phyloP scores from a whole-genome alignment of 2,329 filamentous ascomycete genomes.

The Leptographium procerum region DNA sequence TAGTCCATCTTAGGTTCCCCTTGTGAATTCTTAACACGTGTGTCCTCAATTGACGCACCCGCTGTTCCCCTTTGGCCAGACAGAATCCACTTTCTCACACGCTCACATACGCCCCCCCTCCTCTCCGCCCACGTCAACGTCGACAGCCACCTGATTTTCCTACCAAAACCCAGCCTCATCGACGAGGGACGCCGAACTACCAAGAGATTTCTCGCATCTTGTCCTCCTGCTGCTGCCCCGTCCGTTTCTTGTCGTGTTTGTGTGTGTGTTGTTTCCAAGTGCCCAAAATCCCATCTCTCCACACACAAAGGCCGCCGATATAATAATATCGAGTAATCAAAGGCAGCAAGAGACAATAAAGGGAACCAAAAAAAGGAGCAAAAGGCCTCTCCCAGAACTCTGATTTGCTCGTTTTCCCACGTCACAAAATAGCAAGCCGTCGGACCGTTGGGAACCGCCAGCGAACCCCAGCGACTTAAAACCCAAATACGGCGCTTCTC shows the following conservation, averaged over 20 bases:
- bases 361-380: too few species aligned
- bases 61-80: neutral
- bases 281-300: too few species aligned
- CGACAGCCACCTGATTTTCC: neutral
- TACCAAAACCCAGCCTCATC: neutral
- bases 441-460: neutral
- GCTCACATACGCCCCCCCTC: too few species aligned
- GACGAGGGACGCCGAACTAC: neutral
- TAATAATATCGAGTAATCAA: too few species aligned
- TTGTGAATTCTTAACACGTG: neutral
- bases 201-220: neutral
- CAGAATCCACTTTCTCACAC: neutral
- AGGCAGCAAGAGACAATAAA: too few species aligned
- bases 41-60: neutral
- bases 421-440: neutral
- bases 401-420: too few species aligned
- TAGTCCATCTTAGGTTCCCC: too few species aligned
- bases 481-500: neutral
- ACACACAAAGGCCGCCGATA: too few species aligned
- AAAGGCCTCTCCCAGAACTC: too few species aligned
- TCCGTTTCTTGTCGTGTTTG: neutral
- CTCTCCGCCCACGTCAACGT: neutral
- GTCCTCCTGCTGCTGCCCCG: neutral
- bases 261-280: too few species aligned
- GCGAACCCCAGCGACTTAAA: neutral